Percentiles rank a stretch among this genome's conserved stretches.
Evolutionary conservation across 2,329 filamentous ascomycete species (phyloP).

Genomic region (Alternaria triticina): DNA sequence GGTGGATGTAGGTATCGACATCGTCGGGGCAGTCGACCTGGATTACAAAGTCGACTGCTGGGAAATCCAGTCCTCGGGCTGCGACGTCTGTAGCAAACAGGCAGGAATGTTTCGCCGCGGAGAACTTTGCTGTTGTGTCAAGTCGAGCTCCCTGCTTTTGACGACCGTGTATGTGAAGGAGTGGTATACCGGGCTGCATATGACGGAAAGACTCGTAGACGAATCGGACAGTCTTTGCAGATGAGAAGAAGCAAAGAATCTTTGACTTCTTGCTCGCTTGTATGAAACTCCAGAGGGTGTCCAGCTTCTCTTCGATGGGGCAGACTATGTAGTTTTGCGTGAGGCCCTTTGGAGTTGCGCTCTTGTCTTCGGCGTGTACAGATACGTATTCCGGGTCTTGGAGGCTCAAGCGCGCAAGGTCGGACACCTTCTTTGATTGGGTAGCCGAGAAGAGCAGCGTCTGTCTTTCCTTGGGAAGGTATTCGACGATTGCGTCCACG

Average conservation of each 20-base stretch:
- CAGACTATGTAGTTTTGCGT: conserved; percentile 92
- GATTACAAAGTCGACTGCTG: conserved; percentile 98
- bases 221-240: conserved; percentile 95
- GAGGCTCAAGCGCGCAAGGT: conserved; percentile 86
- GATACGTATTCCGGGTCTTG: conserved; percentile 93
- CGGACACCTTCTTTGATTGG: conserved; percentile 91
- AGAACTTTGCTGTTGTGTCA: conserved; percentile 86
- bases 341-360: conserved; percentile 81
- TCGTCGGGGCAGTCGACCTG: conserved; percentile 97
- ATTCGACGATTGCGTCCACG: conserved; percentile 91
- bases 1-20: conserved; percentile 95
- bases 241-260: conserved; percentile 93
- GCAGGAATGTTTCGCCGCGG: conserved; percentile 79
- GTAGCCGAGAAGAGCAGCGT: conserved; percentile 96
- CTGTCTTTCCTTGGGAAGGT: conserved; percentile 83
- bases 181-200: conserved; percentile 89
- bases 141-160: conserved; percentile 90
- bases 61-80: conserved; percentile 92
- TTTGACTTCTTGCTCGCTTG: conserved; percentile 90
- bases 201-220: conserved; percentile 93
- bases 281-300: conserved; percentile 92
- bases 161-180: conserved; percentile 90
- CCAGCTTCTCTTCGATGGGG: conserved; percentile 84
- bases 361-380: conserved; percentile 81
- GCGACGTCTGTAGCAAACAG: conserved; percentile 96